Percentiles rank a stretch among this genome's conserved stretches.
phyloP scores from a whole-genome alignment of 2,329 filamentous ascomycete species.

The Ophiostoma himal-ulmi region DNA sequence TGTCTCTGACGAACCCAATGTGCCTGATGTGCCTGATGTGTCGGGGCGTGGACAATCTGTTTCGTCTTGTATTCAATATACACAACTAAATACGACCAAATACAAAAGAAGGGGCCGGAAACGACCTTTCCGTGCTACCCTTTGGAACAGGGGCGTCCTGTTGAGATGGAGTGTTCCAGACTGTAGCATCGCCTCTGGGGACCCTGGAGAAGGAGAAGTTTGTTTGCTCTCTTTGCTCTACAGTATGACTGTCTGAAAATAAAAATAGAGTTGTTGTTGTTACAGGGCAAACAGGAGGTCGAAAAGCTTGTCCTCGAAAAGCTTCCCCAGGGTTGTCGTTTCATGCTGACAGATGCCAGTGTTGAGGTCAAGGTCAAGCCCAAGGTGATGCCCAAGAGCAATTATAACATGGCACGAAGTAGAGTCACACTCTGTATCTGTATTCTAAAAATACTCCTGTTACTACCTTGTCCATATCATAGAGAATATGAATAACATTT shows the following conservation, averaged over 20 bases:
- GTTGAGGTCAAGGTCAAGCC: neutral
- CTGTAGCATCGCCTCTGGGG: neutral
- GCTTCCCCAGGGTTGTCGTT: neutral
- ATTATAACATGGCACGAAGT: neutral
- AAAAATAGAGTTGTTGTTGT: constrained; percentile 10
- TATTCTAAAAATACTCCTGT: neutral
- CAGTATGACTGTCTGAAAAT: neutral
- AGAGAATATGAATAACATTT: neutral
- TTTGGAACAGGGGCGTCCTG: neutral
- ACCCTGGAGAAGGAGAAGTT: too few species aligned
- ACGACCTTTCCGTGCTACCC: neutral
- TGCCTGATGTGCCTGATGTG: neutral
- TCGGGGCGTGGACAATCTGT: neutral
- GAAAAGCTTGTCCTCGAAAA: constrained; percentile 7
- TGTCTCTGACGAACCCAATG: too few species aligned
- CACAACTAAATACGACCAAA: too few species aligned
- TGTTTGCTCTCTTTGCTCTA: neutral
- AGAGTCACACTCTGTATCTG: too few species aligned
- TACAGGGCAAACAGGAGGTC: neutral
- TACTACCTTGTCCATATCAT: neutral
- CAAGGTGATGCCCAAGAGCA: neutral
- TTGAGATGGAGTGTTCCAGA: constrained; percentile 10
- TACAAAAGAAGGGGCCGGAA: neutral
- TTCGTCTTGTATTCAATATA: neutral
- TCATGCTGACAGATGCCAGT: neutral